These are phyloP conservation scores for Potentilla sterilis DNA, from an alignment of 306 rosid species.

Conservation along the genomic window DNA sequence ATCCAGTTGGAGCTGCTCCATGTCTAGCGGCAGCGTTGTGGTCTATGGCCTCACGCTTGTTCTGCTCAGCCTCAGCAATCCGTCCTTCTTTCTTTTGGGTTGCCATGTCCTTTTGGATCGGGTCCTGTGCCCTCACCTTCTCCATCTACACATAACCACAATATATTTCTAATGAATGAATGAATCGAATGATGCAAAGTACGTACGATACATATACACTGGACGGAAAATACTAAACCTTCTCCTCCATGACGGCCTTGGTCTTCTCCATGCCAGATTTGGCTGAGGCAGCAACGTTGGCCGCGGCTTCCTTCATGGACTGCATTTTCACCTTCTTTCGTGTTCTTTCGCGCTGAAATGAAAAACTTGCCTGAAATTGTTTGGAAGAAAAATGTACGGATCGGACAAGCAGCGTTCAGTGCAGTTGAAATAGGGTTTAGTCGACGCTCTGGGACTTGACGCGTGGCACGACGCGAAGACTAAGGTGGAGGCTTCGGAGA, in stretches of 20 bases:
- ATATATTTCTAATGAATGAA: not conserved
- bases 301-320: constrained; percentile 53
- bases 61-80: constrained; percentile 46
- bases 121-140: constrained; percentile 41
- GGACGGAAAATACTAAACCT: constrained; percentile 23
- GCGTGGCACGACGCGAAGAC: not conserved
- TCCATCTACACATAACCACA: constrained; percentile 40
- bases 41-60: constrained; percentile 45
- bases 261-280: constrained; percentile 73
- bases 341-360: not conserved
- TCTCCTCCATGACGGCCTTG: constrained; percentile 66
- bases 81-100: constrained; percentile 39
- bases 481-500: not conserved
- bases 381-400: no score
- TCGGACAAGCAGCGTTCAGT: no score
- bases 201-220: not conserved
- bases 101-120: constrained; percentile 50
- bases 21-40: constrained; percentile 39
- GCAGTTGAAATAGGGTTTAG: not conserved
- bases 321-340: constrained; percentile 28
- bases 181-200: not conserved
- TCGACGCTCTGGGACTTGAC: not conserved
- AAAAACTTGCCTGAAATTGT: not conserved
- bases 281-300: constrained; percentile 75
- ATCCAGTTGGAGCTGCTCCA: not conserved